Evolutionary conservation across 2,329 filamentous ascomycete genomes (phyloP).

Genomic region (Colletotrichum tropicicola): DNA sequence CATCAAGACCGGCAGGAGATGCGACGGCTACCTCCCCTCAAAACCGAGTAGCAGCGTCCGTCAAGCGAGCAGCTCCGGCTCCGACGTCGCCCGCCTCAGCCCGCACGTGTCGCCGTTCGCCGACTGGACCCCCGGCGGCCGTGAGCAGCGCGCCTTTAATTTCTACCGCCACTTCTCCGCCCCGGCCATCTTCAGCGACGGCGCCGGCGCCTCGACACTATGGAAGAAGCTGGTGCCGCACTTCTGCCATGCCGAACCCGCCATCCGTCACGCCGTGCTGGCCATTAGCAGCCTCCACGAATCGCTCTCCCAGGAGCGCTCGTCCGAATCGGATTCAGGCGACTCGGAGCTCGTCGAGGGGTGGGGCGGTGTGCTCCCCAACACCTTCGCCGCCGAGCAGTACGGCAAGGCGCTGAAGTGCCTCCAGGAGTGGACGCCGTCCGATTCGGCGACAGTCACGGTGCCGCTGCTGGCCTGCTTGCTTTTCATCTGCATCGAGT

Average conservation of each 20-base stretch:
- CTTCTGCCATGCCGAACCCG: constrained; percentile 53
- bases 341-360: background rate
- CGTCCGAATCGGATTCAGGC: background rate
- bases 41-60: constrained; percentile 24
- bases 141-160: constrained; percentile 40
- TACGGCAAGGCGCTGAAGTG: constrained; percentile 59
- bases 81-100: constrained; percentile 26
- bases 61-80: constrained; percentile 18
- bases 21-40: constrained; percentile 59
- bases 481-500: constrained; percentile 63
- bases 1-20: constrained; percentile 62
- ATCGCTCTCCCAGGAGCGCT: constrained; percentile 26
- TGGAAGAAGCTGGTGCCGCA: constrained; percentile 56
- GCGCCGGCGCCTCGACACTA: constrained; percentile 51
- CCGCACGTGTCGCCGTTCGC: background rate
- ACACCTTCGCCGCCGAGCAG: constrained; percentile 49
- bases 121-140: constrained; percentile 1
- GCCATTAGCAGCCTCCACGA: constrained; percentile 60
- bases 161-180: constrained; percentile 46
- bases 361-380: background rate
- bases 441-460: constrained; percentile 33
- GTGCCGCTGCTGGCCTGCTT: constrained; percentile 55
- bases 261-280: constrained; percentile 58
- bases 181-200: constrained; percentile 46
- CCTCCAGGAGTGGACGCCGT: constrained; percentile 45